phyloP scores from a whole-genome alignment of 805 yeast genomes.

The Metschnikowia cerradonensis region DNA sequence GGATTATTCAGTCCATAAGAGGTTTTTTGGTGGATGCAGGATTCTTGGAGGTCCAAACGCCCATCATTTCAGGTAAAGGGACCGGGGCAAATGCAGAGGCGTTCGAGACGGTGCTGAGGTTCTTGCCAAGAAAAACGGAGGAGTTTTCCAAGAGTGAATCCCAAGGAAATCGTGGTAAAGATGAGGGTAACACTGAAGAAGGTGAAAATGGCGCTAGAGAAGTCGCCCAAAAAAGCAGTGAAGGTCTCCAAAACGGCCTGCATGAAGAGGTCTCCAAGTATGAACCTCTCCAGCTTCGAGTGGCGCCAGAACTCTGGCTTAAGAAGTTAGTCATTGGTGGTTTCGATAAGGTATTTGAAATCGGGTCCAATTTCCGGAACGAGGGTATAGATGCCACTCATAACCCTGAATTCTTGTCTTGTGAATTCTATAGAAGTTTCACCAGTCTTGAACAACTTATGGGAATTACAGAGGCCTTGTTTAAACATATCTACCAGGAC shows the following conservation, averaged over 20 bases:
- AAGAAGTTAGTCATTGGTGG: constrained; percentile 82
- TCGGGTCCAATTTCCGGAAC: constrained; percentile 82
- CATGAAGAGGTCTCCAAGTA: background rate
- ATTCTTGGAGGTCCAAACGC: constrained; percentile 86
- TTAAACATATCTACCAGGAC: constrained; percentile 36
- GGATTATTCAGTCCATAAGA: constrained; percentile 54
- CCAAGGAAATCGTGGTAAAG: background rate
- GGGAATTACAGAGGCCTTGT: constrained; percentile 55
- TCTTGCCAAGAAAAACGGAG: constrained; percentile 21
- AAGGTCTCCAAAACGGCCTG: background rate
- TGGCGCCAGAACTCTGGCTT: constrained; percentile 95
- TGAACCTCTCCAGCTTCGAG: constrained; percentile 54
- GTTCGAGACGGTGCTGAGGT: constrained; percentile 52
- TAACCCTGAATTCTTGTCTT: constrained; percentile 88
- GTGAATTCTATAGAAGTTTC: constrained; percentile 82
- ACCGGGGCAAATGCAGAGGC: constrained; percentile 96
- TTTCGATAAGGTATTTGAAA: constrained; percentile 79
- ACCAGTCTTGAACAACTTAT: constrained; percentile 65
- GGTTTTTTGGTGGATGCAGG: constrained; percentile 48
- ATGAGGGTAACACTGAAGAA: background rate
- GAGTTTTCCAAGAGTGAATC: no score
- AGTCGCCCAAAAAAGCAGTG: background rate
- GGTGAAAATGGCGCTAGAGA: background rate
- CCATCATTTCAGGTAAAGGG: constrained; percentile 65
- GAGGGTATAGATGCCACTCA: constrained; percentile 93